Evolutionary conservation across 2,329 filamentous ascomycete genomes (phyloP), one percentile per base, ranked within the genome.

Genomic region (Botrytis cinerea): DNA sequence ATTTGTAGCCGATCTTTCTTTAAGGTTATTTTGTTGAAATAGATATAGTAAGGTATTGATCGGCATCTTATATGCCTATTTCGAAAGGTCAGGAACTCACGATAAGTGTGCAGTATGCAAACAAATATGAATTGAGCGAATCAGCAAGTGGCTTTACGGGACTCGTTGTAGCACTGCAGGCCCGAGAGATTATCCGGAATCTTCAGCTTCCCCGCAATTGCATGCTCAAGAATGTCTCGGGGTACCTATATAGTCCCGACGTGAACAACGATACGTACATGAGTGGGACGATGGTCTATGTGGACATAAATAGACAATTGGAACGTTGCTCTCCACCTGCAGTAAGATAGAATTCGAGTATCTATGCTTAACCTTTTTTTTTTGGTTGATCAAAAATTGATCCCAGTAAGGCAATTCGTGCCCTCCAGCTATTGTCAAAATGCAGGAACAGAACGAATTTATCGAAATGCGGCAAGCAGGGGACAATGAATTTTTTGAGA

Each of bases 311-410:
- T 40, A 32, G 28, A 46, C n/a, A 35, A 48, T 45, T 73, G 72
- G 46, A 73, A 73, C 67, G 72, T 73, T 73, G 68, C 72, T 51
- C 67, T 45, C 46, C n/a, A 45, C 46, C 28, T 72, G 61, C 70
- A 72, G 60, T 32, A 57, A 45, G 14, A 32, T 66, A 18, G 2
- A 45, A 9, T 35, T 18, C 38, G 12, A 54, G 20, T 46, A 38
- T 25, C n/a, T 43, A 32, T 12, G 4, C 32, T 38, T 10, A 14
- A 32, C 28, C 12, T 3, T 40, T 45, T 54, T 48, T 18, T 46
- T 32, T 28, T 14, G 46, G 16, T 45, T 57, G 25, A 45, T n/a
- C 51, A 35, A 60, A 32, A n/a, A 10, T 5, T 6, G 20, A 45
- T 18, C 10, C 43, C 35, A 43, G 9, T 12, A 45, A 28, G 10